Evolutionary conservation across 352 stramenopile species (phyloP).

Genomic region (Globisporangium nodosum): DNA sequence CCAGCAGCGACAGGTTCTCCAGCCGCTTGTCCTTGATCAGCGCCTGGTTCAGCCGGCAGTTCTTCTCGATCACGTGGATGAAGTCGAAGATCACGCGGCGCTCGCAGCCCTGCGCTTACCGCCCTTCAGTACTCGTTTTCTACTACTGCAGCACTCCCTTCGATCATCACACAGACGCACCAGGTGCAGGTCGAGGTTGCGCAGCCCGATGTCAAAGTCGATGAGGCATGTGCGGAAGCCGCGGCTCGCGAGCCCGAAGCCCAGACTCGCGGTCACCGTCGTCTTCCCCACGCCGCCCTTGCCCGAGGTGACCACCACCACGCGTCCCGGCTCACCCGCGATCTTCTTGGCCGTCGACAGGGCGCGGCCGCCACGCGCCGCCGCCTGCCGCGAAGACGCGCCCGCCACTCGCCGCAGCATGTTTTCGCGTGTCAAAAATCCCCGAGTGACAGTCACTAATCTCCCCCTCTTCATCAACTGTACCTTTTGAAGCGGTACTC

Average conservation of each 20-base stretch:
- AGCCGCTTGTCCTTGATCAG: slow-evolving; percentile 90
- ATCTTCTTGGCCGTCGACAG: background rate
- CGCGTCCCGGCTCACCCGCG: slow-evolving; percentile 26
- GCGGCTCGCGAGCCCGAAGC: slow-evolving; percentile 76
- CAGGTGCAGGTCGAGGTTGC: slow-evolving; percentile 91
- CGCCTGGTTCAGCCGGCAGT: slow-evolving; percentile 86
- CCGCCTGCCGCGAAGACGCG: background rate
- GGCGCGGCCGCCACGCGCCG: background rate
- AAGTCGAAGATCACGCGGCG: slow-evolving; percentile 94
- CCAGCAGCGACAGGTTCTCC: slow-evolving; percentile 78
- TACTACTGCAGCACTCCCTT: background rate
- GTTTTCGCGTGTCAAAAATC: too few species aligned
- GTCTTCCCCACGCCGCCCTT: slow-evolving; percentile 94
- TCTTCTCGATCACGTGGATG: slow-evolving; percentile 90
- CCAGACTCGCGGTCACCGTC: slow-evolving; percentile 84
- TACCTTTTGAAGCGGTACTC: too few species aligned
- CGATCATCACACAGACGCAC: slow-evolving; percentile 6
- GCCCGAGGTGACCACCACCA: slow-evolving; percentile 90
- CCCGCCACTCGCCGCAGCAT: too few species aligned
- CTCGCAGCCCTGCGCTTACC: slow-evolving; percentile 56
- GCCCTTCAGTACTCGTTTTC: too few species aligned
- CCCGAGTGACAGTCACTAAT: too few species aligned
- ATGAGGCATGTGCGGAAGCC: slow-evolving; percentile 89
- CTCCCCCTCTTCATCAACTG: too few species aligned
- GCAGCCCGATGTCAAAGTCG: slow-evolving; percentile 93